Evolutionary conservation across 345 rosid genomes (phyloP), one percentile per base, ranked within the genome.

Genomic region (Rhodamnia argentea): DNA sequence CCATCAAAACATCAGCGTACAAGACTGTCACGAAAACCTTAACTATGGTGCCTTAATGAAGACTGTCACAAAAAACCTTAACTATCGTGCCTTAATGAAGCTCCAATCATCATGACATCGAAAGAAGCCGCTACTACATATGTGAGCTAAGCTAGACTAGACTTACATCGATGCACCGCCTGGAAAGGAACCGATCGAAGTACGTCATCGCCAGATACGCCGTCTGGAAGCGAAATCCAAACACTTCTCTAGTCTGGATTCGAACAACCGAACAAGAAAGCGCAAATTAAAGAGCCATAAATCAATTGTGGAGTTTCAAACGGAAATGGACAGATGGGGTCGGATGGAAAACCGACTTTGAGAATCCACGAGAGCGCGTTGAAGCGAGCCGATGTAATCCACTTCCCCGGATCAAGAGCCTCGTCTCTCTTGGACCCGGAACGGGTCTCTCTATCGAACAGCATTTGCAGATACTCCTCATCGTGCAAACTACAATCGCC

Each of bases 141-240:
- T 70, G 44, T 8, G 78, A 70, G 37, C 78, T 18, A 8, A 23
- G 22, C 47, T 2, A 40, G 47, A 10, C 78, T 70, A 70, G 78
- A 37, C 95, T 86, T 86, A 94, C 97, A 87, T 85, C 87, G 85
- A 91, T 90, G 22, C 87, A 84, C 84, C 70, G 57, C 56, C 32
- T 90, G 24, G 92, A 88, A 78, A 94, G 89, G 87, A 90, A 94
- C 51, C 86, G 93, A 89, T 94, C 97, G 40, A 93, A 92, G 89
- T 92, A 93, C 42, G 87, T 87, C 54, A 94, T 87, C 3, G 97
- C 90, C 62, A 93, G 59, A 56, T 89, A 93, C 78, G 90, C 93
- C 24, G 96, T 94, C 86, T 89, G 91, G 85, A 88, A 88, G 20
- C 85, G 91, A 75, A 92, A 92, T 44, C 94, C 93, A 50, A 90